Conservation (phyloP, 108 stramenopile species). For the Poteriospumella lacustris region DNA sequence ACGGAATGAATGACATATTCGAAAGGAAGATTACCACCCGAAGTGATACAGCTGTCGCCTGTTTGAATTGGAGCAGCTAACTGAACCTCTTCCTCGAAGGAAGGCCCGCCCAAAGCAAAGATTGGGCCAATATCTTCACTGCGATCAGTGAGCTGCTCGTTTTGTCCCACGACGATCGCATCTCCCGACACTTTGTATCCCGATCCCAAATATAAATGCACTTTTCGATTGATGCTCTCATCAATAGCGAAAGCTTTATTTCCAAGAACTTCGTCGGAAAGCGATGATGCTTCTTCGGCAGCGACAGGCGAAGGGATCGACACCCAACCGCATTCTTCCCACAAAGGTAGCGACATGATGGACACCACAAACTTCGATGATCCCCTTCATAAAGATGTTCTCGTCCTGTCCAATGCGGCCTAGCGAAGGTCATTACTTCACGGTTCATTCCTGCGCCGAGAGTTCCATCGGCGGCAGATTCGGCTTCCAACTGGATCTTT, state of each 20-base stretch:
- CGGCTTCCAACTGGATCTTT: too few relatives aligned
- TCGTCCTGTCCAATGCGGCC: too few relatives aligned
- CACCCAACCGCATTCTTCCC: too few relatives aligned
- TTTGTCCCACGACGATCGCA: not conserved
- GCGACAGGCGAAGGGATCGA: too few relatives aligned
- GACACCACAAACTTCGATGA: too few relatives aligned
- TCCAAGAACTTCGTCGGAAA: too few relatives aligned
- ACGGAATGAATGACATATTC: not conserved
- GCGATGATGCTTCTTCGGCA: too few relatives aligned
- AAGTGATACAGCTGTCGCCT: not conserved
- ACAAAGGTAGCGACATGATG: too few relatives aligned
- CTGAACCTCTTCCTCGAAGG: not conserved
- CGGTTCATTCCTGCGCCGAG: too few relatives aligned
- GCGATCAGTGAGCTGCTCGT: not conserved
- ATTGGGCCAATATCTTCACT: not conserved
- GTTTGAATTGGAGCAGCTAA: not conserved
- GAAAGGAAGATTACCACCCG: not conserved
- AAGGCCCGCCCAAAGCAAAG: not conserved
- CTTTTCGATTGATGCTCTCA: not conserved
- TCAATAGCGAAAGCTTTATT: not conserved
- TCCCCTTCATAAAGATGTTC: too few relatives aligned
- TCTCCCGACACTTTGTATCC: not conserved
- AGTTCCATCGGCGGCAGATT: too few relatives aligned
- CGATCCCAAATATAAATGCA: not conserved
- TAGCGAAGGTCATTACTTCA: too few relatives aligned